Evolutionary conservation across 768 basidiomycete genomes (phyloP).

Genomic region (Rhodosporidiobolus odoratus): DNA sequence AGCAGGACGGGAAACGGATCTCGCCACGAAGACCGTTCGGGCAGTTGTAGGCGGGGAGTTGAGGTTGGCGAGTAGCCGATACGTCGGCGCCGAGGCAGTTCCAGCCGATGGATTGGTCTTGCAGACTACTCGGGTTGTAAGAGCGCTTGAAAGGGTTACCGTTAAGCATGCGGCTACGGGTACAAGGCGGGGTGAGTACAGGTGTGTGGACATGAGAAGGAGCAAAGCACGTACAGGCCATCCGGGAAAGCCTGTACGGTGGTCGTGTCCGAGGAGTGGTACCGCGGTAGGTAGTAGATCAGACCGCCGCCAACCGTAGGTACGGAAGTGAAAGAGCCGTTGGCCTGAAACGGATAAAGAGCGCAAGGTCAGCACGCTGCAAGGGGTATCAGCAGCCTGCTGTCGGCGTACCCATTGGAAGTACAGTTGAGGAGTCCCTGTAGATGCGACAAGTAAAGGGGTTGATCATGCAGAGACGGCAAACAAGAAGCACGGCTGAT

Average conservation of each 20-base stretch:
- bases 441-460: not conserved
- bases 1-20: slow-evolving; percentile 43
- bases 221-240: slow-evolving; percentile 48
- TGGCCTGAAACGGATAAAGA: too few relatives aligned
- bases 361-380: too few relatives aligned
- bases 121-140: slow-evolving; percentile 51
- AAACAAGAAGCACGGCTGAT: too few relatives aligned
- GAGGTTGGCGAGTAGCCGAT: slow-evolving; percentile 10
- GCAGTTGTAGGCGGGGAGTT: slow-evolving; percentile 38
- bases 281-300: slow-evolving; percentile 43
- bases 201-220: too few relatives aligned
- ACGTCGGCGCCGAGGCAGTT: slow-evolving; percentile 43
- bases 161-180: slow-evolving; percentile 51
- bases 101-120: slow-evolving; percentile 50
- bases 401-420: slow-evolving; percentile 43
- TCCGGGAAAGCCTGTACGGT: slow-evolving; percentile 29
- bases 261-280: slow-evolving; percentile 11
- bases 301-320: slow-evolving; percentile 33
- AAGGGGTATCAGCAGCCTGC: too few relatives aligned
- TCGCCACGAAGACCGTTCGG: slow-evolving; percentile 41
- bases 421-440: slow-evolving; percentile 34
- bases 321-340: slow-evolving; percentile 43
- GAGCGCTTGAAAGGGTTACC: slow-evolving; percentile 53
- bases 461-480: too few relatives aligned
- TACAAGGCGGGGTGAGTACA: too few relatives aligned